Evolutionary conservation across 2,329 filamentous ascomycete genomes (phyloP), one percentile per base, ranked within the genome.

Genomic region (Colletotrichum lindemuthianum): DNA sequence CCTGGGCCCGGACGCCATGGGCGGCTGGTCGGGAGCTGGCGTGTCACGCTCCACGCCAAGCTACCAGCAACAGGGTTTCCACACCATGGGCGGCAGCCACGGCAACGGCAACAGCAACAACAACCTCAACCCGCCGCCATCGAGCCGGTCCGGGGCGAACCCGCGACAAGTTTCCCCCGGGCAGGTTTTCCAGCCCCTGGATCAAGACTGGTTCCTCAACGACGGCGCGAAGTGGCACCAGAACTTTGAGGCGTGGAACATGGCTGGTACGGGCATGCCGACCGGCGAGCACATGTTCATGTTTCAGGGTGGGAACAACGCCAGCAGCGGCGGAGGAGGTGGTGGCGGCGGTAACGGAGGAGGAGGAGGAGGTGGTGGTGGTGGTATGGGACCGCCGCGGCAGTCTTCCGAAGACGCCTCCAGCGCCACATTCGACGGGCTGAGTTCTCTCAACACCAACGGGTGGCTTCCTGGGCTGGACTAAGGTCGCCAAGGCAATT

Each of bases 161-260:
- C 15, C 73, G 13, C 73, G 72, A 48, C 72, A 74, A 11, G 60
- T 71, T 5, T 70, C 72, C 2, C 72, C 75, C 7, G 77, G 64
- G 12, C 74, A 76, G 4, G 61, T 70, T 6, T 52, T 74, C 7
- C 80, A 78, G 48, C 74, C 75, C 6, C 75, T 87, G 48, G 84
- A 86, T 8, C 81, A 84, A 65, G 83, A 87, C 43, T 88, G 84
- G 83, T 85, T 86, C 68, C 72, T 88, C 16, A 86, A 81, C 57
- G 86, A 88, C 64, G 81, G 85, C 15, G 84, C 82, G 33, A 84
- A 79, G 65, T 87, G 85, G 84, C 84, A 87, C 63, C 83, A 86
- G 59, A 82, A 85, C 65, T 88, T 87, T 69, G 81, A 86, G 59
- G 74, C 78, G 3, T 88, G 85, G 85, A 81, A 79, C 39, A 72